Evolutionary conservation across 495 filamentous ascomycete species (phyloP).

Genomic region (Thermochaetoides thermophila): DNA sequence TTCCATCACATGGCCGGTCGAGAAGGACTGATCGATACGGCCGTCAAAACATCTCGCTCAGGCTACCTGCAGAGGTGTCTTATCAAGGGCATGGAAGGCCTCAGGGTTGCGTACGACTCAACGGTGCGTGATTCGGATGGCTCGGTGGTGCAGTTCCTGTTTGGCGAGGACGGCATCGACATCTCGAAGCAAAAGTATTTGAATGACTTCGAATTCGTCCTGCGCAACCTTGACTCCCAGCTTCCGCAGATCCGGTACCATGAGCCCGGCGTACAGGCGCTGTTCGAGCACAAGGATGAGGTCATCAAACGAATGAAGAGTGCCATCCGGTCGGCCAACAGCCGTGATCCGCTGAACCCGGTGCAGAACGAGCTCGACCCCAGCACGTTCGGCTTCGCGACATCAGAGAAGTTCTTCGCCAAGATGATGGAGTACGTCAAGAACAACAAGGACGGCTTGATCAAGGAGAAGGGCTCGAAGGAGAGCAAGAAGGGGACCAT

Average conservation of each 20-base stretch:
- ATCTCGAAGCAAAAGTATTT: conserved; percentile 89
- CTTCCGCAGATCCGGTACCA: conserved; percentile 33
- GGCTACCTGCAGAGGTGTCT: conserved; percentile 96
- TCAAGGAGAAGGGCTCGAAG: conserved; percentile 57
- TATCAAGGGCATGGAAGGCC: conserved; percentile 97
- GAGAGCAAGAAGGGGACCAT: conserved; percentile 18
- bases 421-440: conserved; percentile 53
- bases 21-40: conserved; percentile 98
- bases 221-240: conserved; percentile 51
- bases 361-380: conserved; percentile 60
- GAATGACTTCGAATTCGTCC: conserved; percentile 76
- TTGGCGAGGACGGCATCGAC: conserved; percentile 92
- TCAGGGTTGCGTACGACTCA: conserved; percentile 81
- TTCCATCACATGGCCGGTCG: conserved; percentile 99
- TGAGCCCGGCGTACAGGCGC: conserved; percentile 19
- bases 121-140: conserved; percentile 91
- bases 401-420: conserved; percentile 72
- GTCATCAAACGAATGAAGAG: conserved; percentile 71
- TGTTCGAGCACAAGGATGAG: conserved; percentile 34
- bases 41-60: conserved; percentile 93
- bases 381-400: conserved; percentile 62
- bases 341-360: conserved; percentile 57
- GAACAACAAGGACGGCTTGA: conserved; percentile 54
- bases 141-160: conserved; percentile 85
- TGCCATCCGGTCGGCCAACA: conserved; percentile 51